Conservation (phyloP, 192 early-diverging fungal genomes). For the Entomortierella parvispora region DNA sequence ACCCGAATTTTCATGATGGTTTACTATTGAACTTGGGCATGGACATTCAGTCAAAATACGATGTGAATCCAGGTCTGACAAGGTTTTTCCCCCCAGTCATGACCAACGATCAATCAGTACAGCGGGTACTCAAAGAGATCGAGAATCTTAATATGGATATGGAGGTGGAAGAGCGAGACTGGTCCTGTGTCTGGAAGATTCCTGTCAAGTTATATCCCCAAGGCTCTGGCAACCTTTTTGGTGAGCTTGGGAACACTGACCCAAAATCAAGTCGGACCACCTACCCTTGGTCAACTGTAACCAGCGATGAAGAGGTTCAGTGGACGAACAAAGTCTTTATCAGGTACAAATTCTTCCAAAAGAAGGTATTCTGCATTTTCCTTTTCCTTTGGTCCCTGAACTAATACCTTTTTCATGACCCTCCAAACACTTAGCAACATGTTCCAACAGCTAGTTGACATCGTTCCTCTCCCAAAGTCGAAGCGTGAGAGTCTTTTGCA, state of each 20-base stretch:
- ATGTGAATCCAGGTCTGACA: slow-evolving; percentile 12
- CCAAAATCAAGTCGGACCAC: neutral
- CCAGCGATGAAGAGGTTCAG: slow-evolving; percentile 24
- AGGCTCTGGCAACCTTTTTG: slow-evolving; percentile 19
- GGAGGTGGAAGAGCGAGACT: slow-evolving; percentile 24
- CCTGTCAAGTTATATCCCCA: slow-evolving; percentile 27
- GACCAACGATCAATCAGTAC: slow-evolving; percentile 5
- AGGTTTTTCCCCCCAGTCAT: slow-evolving; percentile 34
- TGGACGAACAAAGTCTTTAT: slow-evolving; percentile 22
- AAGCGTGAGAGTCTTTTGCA: slow-evolving; percentile 48
- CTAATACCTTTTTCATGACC: neutral
- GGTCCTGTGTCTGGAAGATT: slow-evolving; percentile 33
- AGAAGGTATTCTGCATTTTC: neutral
- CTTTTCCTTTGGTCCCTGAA: neutral
- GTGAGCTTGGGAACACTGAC: neutral
- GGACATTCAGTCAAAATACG: slow-evolving; percentile 3
- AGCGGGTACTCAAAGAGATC: slow-evolving; percentile 26
- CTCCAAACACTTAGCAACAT: no score
- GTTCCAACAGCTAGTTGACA: slow-evolving; percentile 54
- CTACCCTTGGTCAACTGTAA: slow-evolving; percentile 37
- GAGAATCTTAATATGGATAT: slow-evolving; percentile 8
- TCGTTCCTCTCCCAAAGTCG: slow-evolving; percentile 22
- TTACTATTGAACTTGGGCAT: slow-evolving; percentile 28
- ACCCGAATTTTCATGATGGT: slow-evolving; percentile 31
- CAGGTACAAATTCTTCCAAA: slow-evolving; percentile 2